Evolutionary conservation across 176 grass and related monocot species (phyloP).

Genomic region (Rhynchospora pubera): DNA sequence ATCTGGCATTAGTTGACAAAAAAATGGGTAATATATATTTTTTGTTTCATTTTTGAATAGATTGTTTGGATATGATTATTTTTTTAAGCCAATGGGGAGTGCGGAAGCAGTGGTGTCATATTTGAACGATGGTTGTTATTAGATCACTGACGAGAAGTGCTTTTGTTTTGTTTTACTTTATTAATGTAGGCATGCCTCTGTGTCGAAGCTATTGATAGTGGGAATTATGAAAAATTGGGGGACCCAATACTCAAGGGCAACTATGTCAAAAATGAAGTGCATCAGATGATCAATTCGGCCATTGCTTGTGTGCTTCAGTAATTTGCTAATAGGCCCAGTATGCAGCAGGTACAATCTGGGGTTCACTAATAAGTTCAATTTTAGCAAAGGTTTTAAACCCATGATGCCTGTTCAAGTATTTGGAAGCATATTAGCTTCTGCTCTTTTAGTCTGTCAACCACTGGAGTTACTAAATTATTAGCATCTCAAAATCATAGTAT

Average conservation of each 20-base stretch:
- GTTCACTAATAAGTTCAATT: background rate
- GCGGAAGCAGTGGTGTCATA: background rate
- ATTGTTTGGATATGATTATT: background rate
- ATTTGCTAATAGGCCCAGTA: conserved; percentile 49
- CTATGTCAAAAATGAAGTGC: conserved; percentile 43
- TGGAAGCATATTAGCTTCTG: background rate
- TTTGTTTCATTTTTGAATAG: background rate
- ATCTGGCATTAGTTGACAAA: background rate
- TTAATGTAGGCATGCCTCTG: conserved; percentile 45
- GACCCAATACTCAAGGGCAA: conserved; percentile 46
- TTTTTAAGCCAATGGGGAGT: too few relatives aligned
- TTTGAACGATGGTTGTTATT: background rate
- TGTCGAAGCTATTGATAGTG: conserved; percentile 41
- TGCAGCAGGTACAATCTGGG: conserved; percentile 47
- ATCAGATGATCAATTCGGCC: conserved; percentile 58
- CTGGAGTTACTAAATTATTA: too few relatives aligned
- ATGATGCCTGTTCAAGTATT: background rate
- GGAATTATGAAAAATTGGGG: conserved; percentile 43
- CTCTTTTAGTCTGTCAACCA: background rate
- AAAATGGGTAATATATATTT: background rate
- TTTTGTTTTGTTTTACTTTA: background rate
- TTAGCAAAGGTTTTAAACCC: background rate
- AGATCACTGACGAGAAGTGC: background rate
- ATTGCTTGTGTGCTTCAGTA: conserved; percentile 66
- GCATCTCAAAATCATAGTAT: background rate